Base-by-base conservation (phyloP, 108 stramenopile genomes). In the Nitzschia putrida region DNA sequence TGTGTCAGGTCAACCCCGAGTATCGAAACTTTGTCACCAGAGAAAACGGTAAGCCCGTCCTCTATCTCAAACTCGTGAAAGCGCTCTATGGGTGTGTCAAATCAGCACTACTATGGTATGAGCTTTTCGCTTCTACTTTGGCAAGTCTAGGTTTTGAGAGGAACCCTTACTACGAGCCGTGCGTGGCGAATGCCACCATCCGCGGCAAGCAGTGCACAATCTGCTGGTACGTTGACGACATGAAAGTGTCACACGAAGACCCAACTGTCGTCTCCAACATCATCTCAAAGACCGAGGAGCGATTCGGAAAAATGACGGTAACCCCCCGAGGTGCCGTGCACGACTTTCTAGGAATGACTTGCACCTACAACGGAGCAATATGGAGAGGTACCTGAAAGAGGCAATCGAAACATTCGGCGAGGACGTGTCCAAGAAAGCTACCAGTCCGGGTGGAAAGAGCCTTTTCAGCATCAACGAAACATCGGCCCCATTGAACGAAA, bases 201-300 rank as follows among this genome's bases (percentile, higher is more conserved):
- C 57, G 79, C n/a, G 80, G 81, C 38, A 59, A 61, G 21, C 81
- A 82, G 38, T 70, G 64, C 47, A 78, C 81, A 8, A 64, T 83
- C 16, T 9, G 39, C 6, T 85, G 81, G 81, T 71, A 82, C 61
- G 83, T 79, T 0, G 83, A 86, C 44, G 85, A 85, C 50, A 57
- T 82, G 12, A 74, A 59, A 41, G 50, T 59, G 2, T 60, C 47
- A 2, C 66, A 59, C 22, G 45, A 29, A 16, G 38, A 68, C 29
- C 25, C 41, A 6, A 51, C 34, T 0, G 53, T 65, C n/a, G 39
- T 64, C 29, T 38, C 39, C 40, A 41, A 57, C 8, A 16, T 65
- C 23, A 51, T 67, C 53, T 0, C 53, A 2, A 0, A 10, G 2
- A 14, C 51, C 0, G 47, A 68, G 10, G 25, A 14, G 1, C 0